Evolutionary conservation across 345 rosid species (phyloP).

Genomic region (Barbarea vulgaris): DNA sequence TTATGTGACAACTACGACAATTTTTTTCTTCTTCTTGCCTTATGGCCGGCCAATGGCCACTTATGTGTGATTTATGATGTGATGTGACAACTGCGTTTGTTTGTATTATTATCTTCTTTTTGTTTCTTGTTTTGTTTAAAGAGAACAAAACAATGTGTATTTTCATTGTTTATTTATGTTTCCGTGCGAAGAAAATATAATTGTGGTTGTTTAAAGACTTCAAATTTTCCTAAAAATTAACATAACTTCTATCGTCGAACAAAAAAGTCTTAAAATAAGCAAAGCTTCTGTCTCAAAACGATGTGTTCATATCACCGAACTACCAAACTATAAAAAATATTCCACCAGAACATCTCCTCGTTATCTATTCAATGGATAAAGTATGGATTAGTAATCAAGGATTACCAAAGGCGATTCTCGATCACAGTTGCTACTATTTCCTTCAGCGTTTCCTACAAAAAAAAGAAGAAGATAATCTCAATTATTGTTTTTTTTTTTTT

Average conservation of each 20-base stretch:
- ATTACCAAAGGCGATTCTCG: slow-evolving; percentile 74
- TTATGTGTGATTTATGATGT: slow-evolving; percentile 18
- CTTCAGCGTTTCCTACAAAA: slow-evolving; percentile 76
- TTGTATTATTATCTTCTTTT: background rate
- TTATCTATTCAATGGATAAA: background rate
- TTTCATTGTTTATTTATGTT: background rate
- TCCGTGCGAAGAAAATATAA: background rate
- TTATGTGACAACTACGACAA: background rate
- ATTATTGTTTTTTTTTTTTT: background rate
- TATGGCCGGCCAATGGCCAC: background rate
- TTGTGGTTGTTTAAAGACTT: background rate
- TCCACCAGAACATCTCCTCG: background rate
- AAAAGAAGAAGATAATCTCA: background rate
- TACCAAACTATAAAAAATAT: background rate
- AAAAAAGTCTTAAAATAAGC: background rate
- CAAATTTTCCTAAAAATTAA: too few species aligned
- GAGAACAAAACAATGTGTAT: background rate
- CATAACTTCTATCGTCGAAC: background rate
- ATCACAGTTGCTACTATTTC: slow-evolving; percentile 67
- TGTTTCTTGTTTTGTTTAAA: background rate
- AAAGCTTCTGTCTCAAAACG: background rate
- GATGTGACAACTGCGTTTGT: background rate
- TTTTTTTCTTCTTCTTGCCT: slow-evolving; percentile 4
- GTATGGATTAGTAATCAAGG: background rate
- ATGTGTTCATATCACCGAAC: background rate